phyloP scores from a whole-genome alignment of 208 protist genomes.

The Trichomonas gallinae region DNA sequence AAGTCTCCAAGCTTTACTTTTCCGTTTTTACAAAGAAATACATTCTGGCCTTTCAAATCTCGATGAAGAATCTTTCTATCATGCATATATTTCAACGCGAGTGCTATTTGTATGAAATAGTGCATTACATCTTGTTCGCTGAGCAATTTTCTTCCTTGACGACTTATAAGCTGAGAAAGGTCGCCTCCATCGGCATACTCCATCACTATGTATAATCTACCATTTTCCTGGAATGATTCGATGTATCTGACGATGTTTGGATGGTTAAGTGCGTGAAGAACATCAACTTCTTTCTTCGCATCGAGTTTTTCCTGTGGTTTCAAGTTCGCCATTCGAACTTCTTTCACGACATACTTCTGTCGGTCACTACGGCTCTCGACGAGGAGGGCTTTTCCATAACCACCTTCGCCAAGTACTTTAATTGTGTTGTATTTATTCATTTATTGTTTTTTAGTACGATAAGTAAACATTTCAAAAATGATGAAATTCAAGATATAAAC shows the following conservation, averaged over 20 bases:
- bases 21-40: conserved; percentile 39
- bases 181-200: background rate
- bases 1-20: conserved; percentile 55
- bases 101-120: background rate
- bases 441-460: background rate
- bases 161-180: background rate
- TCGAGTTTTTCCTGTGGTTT: background rate
- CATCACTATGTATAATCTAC: background rate
- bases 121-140: background rate
- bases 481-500: no score
- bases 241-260: conserved; percentile 6
- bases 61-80: conserved; percentile 29
- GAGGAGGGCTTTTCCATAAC: conserved; percentile 26
- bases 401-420: conserved; percentile 27
- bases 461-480: no score
- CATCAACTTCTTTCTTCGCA: conserved; percentile 20
- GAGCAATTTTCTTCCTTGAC: background rate
- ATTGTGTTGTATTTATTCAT: conserved; percentile 24
- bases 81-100: conserved; percentile 8
- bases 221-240: background rate
- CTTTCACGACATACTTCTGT: conserved; percentile 25
- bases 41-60: conserved; percentile 69
- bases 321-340: background rate
- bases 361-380: background rate
- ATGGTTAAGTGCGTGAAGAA: background rate